Percentiles rank a stretch among this genome's conserved stretches.
Evolutionary conservation across 495 filamentous ascomycete species (phyloP).

Genomic region (Tuber melanosporum): DNA sequence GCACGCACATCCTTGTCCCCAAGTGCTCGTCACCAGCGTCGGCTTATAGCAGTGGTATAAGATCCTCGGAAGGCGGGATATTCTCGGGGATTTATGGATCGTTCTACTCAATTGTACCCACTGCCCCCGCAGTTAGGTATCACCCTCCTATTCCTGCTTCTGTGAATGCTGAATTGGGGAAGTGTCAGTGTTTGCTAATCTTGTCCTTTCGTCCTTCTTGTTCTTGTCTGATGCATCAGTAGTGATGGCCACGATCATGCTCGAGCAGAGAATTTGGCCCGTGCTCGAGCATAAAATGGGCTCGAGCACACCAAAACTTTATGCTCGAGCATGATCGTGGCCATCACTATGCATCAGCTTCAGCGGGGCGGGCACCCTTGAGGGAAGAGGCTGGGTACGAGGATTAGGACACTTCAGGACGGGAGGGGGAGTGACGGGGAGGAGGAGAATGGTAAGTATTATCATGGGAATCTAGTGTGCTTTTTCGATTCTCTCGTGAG

Average conservation of each 20-base stretch:
- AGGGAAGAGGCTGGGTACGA: conserved; percentile 39
- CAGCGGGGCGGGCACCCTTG: conserved; percentile 13
- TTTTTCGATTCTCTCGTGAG: neutral
- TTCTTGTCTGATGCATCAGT: neutral
- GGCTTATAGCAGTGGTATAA: conserved; percentile 50
- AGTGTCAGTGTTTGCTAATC: conserved; percentile 14
- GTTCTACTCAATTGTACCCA: conserved; percentile 48
- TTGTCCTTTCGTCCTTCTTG: neutral
- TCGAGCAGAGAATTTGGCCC: too few relatives aligned
- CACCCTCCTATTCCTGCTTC: conserved; percentile 19
- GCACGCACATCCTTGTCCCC: conserved; percentile 76
- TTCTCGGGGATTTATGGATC: conserved; percentile 46
- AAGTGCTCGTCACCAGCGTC: conserved; percentile 52
- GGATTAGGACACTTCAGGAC: conserved; percentile 56
- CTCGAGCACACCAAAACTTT: too few relatives aligned
- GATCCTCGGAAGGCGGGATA: conserved; percentile 24
- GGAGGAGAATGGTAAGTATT: conserved; percentile 51
- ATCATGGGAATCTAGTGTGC: conserved; percentile 66
- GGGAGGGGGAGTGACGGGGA: conserved; percentile 46
- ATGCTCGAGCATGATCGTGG: too few relatives aligned
- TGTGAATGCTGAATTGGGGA: neutral
- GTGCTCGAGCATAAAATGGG: too few relatives aligned
- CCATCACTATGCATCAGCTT: neutral
- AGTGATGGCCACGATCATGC: too few relatives aligned
- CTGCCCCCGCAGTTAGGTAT: conserved; percentile 50